phyloP scores from a whole-genome alignment of 768 basidiomycete species.

The Tephrocybe sp. region DNA sequence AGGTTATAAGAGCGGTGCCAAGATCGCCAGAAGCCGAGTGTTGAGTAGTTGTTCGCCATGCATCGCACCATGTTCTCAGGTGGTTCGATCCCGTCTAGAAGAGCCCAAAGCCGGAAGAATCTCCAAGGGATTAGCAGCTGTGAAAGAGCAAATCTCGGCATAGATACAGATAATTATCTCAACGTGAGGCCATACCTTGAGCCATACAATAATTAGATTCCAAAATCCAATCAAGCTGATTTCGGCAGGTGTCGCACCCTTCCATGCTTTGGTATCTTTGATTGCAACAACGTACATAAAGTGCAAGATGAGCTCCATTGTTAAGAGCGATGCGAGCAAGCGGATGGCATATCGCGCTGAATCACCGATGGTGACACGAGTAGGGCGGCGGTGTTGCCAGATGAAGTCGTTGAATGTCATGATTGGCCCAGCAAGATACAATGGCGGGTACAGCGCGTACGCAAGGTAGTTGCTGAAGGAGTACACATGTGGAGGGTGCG shows the following conservation, averaged over 20 bases:
- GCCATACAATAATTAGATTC: conserved; percentile 95
- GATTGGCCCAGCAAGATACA: conserved; percentile 96
- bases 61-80: conserved; percentile 99
- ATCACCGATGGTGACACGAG: conserved; percentile 35
- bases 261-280: conserved; percentile 86
- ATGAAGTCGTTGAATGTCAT: conserved; percentile 95
- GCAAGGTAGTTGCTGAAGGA: conserved; percentile 71
- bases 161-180: not conserved
- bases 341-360: conserved; percentile 62
- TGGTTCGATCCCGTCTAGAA: conserved; percentile 84
- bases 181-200: conserved; percentile 61
- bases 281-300: conserved; percentile 97
- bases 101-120: conserved; percentile 94
- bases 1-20: conserved; percentile 98
- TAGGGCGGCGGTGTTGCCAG: conserved; percentile 78
- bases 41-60: conserved; percentile 96
- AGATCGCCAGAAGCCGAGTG: conserved; percentile 89
- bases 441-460: conserved; percentile 88
- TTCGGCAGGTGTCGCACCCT: conserved; percentile 71
- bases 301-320: conserved; percentile 91
- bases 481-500: conserved; percentile 61
- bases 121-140: conserved; percentile 94
- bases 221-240: conserved; percentile 94
- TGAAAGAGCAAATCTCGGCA: not conserved
- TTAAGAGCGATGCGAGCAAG: conserved; percentile 67